phyloP scores from a whole-genome alignment of 257 asterid species.

The Ocimum tenuiflorum region DNA sequence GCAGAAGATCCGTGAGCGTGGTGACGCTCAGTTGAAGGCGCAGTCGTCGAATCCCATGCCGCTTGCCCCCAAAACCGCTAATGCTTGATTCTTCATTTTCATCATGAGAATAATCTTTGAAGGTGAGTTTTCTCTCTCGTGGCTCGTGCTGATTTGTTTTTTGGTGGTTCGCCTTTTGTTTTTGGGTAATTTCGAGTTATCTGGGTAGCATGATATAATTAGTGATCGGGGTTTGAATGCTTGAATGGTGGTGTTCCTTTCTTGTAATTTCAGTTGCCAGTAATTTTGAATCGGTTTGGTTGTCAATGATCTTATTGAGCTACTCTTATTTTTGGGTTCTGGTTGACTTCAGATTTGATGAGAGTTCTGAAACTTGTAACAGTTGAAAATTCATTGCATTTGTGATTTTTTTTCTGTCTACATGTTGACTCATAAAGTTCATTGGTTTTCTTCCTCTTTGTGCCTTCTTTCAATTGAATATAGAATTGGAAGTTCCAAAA shows the following conservation, averaged over 20 bases:
- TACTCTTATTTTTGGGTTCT: not conserved
- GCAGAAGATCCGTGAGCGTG: conserved; percentile 90
- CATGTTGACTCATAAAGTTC: no score
- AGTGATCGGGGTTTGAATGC: no score
- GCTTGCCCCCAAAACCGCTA: conserved; percentile 68
- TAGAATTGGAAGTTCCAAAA: not conserved
- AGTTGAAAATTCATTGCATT: not conserved
- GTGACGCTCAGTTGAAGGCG: conserved; percentile 47
- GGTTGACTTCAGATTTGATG: not conserved
- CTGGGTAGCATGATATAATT: no score
- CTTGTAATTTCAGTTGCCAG: no score
- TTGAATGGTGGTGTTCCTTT: no score
- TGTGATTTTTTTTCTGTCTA: not conserved
- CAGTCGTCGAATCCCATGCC: conserved; percentile 44
- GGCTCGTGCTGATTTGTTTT: no score
- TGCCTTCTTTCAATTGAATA: not conserved
- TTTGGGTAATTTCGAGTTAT: no score
- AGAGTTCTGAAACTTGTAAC: not conserved
- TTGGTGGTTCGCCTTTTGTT: no score
- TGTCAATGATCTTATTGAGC: not conserved
- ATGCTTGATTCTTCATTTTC: conserved; percentile 40
- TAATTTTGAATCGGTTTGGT: not conserved
- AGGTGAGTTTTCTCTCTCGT: conserved; percentile 31
- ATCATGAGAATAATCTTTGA: conserved; percentile 19
- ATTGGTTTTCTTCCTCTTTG: not conserved